A percentile compares a stretch with the other conserved stretches of the same genome.
Evolutionary conservation across 73 alveolate genomes (phyloP).

Genomic region (Paramecium tetraurelia): DNA sequence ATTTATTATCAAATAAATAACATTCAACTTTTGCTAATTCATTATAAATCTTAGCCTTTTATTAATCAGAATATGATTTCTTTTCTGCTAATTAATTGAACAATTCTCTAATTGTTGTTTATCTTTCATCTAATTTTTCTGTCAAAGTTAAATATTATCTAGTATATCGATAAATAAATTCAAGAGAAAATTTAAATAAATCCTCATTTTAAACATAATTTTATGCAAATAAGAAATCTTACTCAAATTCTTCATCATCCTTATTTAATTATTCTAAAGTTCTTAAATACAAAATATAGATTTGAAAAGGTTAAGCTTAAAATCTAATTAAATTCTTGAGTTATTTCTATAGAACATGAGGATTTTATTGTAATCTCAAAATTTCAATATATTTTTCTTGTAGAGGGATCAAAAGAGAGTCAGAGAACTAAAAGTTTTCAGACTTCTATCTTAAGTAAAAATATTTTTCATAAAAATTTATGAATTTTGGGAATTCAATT

Average conservation of each 20-base stretch:
- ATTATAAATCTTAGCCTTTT: not conserved
- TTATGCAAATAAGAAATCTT: not conserved
- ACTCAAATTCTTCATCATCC: constrained; percentile 2
- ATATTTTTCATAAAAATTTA: not conserved
- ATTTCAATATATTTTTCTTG: not conserved
- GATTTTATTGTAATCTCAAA: not conserved
- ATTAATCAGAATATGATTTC: not conserved
- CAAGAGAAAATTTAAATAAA: not conserved
- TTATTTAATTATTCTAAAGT: not conserved
- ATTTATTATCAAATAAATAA: not conserved
- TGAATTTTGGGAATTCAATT: not conserved
- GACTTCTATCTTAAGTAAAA: not conserved
- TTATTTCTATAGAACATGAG: not conserved
- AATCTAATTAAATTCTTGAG: not conserved
- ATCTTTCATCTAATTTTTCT: not conserved
- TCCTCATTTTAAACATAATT: not conserved
- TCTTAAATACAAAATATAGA: not conserved
- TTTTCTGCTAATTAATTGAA: not conserved
- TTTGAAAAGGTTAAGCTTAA: not conserved
- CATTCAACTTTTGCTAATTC: not conserved
- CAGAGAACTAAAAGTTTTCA: not conserved
- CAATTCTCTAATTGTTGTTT: not conserved
- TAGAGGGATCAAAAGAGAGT: not conserved
- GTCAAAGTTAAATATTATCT: not conserved
- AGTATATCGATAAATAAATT: not conserved